Evolutionary conservation across 148 eudicot genomes (phyloP).

Genomic region (Cornus florida): DNA sequence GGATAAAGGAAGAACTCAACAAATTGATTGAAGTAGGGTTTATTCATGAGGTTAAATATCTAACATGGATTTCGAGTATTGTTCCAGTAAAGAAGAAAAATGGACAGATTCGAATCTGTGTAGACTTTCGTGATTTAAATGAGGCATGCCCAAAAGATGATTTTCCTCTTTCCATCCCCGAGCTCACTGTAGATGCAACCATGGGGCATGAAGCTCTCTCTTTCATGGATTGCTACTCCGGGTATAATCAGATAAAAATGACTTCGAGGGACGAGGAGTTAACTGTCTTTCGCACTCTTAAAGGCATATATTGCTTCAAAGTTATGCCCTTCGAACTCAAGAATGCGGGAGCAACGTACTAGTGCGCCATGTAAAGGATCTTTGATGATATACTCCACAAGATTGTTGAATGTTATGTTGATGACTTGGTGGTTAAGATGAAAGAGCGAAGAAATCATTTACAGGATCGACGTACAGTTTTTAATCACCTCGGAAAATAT

Average conservation of each 20-base stretch:
- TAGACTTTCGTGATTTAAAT: background rate
- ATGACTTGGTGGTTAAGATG: constrained; percentile 17
- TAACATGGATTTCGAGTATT: background rate
- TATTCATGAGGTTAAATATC: no score
- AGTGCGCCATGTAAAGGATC: constrained; percentile 15
- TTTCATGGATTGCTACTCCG: background rate
- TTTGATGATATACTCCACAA: constrained; percentile 19
- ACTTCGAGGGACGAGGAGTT: background rate
- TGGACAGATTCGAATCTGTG: constrained; percentile 2
- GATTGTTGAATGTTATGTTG: constrained; percentile 8
- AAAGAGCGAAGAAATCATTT: background rate
- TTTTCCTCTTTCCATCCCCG: constrained; percentile 6
- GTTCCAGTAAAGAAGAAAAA: constrained; percentile 13
- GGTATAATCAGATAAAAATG: constrained; percentile 4
- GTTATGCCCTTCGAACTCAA: no score
- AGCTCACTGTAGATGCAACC: background rate
- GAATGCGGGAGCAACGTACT: background rate
- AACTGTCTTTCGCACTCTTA: background rate
- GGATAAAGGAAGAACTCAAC: background rate
- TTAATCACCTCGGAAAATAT: background rate
- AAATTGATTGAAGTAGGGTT: background rate
- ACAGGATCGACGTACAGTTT: background rate
- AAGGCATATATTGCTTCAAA: constrained; percentile 9
- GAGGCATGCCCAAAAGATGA: constrained; percentile 8
- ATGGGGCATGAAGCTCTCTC: background rate